phyloP scores from a whole-genome alignment of 352 stramenopile genomes.

The Phytopythium boreale region DNA sequence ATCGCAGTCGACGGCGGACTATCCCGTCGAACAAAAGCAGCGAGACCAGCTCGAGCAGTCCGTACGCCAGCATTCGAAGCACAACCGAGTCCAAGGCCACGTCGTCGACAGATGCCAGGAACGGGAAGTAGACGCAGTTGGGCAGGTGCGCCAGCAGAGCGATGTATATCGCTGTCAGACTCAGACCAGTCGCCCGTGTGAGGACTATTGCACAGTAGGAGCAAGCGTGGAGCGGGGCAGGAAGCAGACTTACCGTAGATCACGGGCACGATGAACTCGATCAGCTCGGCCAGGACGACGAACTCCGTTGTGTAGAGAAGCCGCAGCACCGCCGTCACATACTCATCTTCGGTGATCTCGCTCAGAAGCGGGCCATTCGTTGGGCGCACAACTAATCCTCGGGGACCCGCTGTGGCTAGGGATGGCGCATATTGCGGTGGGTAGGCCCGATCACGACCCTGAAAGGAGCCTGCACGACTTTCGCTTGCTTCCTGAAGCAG shows the following conservation, averaged over 20 bases:
- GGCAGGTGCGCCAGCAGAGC: background rate
- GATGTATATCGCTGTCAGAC: background rate
- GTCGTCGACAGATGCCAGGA: background rate
- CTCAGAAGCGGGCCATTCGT: background rate
- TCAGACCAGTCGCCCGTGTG: background rate
- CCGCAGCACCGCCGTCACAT: background rate
- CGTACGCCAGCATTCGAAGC: background rate
- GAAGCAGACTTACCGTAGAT: background rate
- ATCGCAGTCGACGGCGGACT: background rate
- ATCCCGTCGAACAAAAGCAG: background rate
- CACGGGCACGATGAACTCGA: background rate
- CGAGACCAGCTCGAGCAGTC: background rate
- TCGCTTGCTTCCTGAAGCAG: background rate
- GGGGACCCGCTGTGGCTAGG: background rate
- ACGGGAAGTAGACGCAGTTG: background rate
- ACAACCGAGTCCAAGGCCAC: background rate
- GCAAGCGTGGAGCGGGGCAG: background rate
- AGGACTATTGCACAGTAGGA: background rate
- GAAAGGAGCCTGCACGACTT: background rate
- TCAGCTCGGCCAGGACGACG: background rate
- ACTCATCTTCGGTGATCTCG: background rate
- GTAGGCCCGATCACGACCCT: background rate
- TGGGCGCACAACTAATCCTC: background rate
- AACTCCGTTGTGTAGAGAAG: constrained; percentile 2
- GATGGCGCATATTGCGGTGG: background rate